Base-by-base conservation (phyloP, 2,329 filamentous ascomycete genomes). In the Teratosphaeria zuluensis region DNA sequence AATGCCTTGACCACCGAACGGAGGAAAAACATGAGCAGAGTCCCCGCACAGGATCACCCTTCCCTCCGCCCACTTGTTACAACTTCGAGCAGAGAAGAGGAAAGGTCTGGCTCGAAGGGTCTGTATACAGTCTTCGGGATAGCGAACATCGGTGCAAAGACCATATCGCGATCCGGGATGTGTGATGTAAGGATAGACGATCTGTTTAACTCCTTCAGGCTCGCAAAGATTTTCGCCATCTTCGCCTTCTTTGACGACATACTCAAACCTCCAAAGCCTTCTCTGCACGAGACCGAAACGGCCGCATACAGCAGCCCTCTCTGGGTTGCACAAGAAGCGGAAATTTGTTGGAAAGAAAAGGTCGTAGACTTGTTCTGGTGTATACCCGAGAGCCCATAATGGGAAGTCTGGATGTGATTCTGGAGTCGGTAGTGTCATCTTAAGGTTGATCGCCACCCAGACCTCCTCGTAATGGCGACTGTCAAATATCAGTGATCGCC, bases 21-120 rank as follows among this genome's bases (percentile, higher is more conserved):
- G 78, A 4, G 78, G 79, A 59, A 81, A 80, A 4, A 81, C 79
- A 64, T 81, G 79, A 1, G 79, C 78, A 5, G 79, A 73, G 61
- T 81, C 79, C 16, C 79, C 78, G 51, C 74, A 76, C 0, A 81
- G 67, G 30, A 80, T 70, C 0, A 74, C 74, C 4, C 74, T 68
- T 8, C 69, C 70, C 12, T 71, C 62, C 21, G 72, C 72, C 79
- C 79, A 81, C 38, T 68, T 72, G 59, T 81, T 80, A 59, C 76
- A 77, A 51, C 75, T 75, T 57, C 75, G 72, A 21, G 76, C 75
- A 0, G 58, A 51, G 62, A 80, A 81, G 0, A 63, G 66, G 61
- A 78, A 80, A 0, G 78, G 78, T 12, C 77, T 64, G 16, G 74
- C 80, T 3, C 79, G 73, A 3, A 78, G 66, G 1, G 77, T 69